Evolutionary conservation across 2,329 filamentous ascomycete genomes (phyloP).

Genomic region (Aspergillus ruber): DNA sequence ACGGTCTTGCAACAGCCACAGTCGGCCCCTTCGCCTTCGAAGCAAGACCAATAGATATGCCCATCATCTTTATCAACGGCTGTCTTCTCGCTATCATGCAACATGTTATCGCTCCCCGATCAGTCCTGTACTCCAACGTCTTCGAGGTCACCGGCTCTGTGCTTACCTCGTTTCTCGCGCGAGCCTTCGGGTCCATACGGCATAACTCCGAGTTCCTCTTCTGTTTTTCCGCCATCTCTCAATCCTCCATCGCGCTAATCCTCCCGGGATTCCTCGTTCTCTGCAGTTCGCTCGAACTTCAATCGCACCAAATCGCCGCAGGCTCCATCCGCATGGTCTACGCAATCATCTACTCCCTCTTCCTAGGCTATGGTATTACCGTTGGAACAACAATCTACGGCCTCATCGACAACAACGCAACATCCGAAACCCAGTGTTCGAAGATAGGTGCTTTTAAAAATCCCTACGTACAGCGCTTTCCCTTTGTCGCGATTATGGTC

Average conservation of each 20-base stretch:
- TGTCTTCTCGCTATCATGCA: constrained; percentile 68
- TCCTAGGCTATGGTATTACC: constrained; percentile 67
- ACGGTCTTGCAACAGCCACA: constrained; percentile 67
- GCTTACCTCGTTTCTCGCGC: constrained; percentile 61
- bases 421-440: constrained; percentile 42
- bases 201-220: constrained; percentile 41
- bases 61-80: constrained; percentile 69
- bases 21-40: constrained; percentile 77
- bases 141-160: constrained; percentile 60
- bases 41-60: constrained; percentile 69
- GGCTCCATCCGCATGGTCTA: constrained; percentile 70
- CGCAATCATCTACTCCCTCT: constrained; percentile 66
- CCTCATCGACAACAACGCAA: constrained; percentile 51
- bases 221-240: constrained; percentile 65
- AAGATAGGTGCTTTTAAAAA: constrained; percentile 44
- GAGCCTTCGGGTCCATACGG: constrained; percentile 50
- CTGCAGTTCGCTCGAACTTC: constrained; percentile 58
- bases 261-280: constrained; percentile 62
- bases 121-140: constrained; percentile 60
- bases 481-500: constrained; percentile 68
- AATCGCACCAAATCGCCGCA: constrained; percentile 62
- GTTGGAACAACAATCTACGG: constrained; percentile 60
- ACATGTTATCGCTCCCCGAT: constrained; percentile 65
- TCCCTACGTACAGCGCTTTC: constrained; percentile 50
- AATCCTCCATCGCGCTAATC: constrained; percentile 70